A percentile compares a stretch with the other conserved stretches of the same genome.
phyloP scores from a whole-genome alignment of 176 grass and related monocot genomes.

The Aegilops umbellulata region DNA sequence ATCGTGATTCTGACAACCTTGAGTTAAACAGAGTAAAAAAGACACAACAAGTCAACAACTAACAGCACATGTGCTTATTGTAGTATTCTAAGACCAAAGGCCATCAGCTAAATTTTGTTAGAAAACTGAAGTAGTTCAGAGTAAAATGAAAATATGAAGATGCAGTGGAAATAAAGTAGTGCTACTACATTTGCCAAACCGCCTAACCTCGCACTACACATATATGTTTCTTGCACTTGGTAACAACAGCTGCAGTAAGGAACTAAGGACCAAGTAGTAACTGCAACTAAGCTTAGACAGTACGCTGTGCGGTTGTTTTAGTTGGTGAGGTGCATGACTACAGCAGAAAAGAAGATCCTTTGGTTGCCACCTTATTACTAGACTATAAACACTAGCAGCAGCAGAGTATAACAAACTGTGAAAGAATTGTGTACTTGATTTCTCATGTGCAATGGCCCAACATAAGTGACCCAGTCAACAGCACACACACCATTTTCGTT shows the following conservation, averaged over 20 bases:
- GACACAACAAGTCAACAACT: background rate
- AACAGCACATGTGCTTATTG: background rate
- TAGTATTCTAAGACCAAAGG: background rate
- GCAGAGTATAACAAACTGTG: background rate
- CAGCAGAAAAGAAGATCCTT: background rate
- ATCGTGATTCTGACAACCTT: too few relatives aligned
- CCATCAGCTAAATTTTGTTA: background rate
- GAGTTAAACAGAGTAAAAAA: background rate
- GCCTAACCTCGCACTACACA: background rate
- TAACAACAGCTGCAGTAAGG: background rate
- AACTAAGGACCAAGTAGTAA: background rate
- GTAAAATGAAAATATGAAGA: background rate
- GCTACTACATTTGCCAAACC: background rate
- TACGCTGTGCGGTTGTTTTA: background rate
- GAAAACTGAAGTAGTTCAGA: background rate
- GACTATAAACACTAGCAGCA: background rate
- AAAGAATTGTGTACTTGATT: background rate
- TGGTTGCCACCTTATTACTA: background rate
- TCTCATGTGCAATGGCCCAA: background rate
- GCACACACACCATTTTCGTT: background rate
- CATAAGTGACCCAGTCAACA: background rate
- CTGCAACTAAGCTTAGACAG: background rate
- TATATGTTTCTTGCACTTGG: background rate
- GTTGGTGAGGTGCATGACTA: background rate
- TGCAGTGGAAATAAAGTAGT: background rate